Evolutionary conservation across 23 red algal genomes (phyloP), one percentile per base, ranked within the genome.

Genomic region (Cyanidiococcus yangmingshanensis): DNA sequence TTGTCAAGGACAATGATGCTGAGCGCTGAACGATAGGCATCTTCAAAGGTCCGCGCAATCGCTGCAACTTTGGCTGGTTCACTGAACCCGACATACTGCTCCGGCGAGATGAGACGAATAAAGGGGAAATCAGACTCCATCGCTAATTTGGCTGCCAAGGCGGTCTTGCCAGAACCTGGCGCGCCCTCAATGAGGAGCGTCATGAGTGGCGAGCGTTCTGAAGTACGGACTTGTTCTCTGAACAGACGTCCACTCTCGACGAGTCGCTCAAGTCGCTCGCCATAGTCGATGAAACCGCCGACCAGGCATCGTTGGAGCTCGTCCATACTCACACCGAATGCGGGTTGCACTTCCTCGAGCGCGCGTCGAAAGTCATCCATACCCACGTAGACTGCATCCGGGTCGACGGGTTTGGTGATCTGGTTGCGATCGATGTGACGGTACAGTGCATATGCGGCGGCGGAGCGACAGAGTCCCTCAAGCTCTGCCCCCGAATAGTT

Each of bases 401-500:
- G 79, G 68, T 90, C 82, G 30, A 90, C 77, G 51, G 87, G 68
- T 68, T 87, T 87, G 1, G 71, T 75, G 41, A 59, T 39, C 21
- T 86, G 39, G 37, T 88, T 82, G 30, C 90, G 58, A 75, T 96
- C 92, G 30, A 96, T 82, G 45, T 91, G 92, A 32, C 92, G 84
- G 37, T 96, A 84, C 35, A 96, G 79, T 0, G 92, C 92, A 80
- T 84, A 90, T 26, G 92, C 88, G 29, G 92, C 92, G 0, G 92
- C 92, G 24, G 92, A 96, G 76, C 90, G 90, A 79, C 92, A 96
- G 2, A 96, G 41, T 21, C 92, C 92, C 75, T 96, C 92, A 63
- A 96, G 87, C 77, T 96, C 92, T 1, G 92, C 92, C 24, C 92
- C 92, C 59, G 92, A 96, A 79, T 91, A 96, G 75, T 96, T 96